Evolutionary conservation across 2,329 filamentous ascomycete species (phyloP), one percentile per base, ranked within the genome.

Genomic region (Monilinia fructicola): DNA sequence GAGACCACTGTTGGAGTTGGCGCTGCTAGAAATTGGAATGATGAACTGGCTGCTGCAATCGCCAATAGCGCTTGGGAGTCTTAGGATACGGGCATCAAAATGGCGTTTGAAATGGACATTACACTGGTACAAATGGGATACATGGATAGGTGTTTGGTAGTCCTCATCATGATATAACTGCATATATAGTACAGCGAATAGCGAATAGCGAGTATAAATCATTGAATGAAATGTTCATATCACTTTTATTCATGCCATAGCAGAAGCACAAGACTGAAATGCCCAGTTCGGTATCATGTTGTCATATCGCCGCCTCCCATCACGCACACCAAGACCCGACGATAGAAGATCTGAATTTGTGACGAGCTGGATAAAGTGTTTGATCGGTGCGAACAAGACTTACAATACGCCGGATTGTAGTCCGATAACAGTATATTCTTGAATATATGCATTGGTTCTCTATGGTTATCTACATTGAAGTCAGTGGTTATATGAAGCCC

Each of bases 41-140:
- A 44, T 10, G 64, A 46, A 40, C 18, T 61, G 12, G 52, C 56
- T 26, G 28, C 46, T 12, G 54, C 46, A 10, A 60, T 65, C 11
- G 35, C 56, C 4, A 65, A 65, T 26, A 65, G 64, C 46, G 23
- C 64, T 61, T 65, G 54, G 64, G 64, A 65, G 21, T 65, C 56
- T 52, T 65, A 52, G n/a, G 35, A 14, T 26, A 4, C 21, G 7
- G 14, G 4, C 14, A 18, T 38, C 12, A 12, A 12, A 18, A 50
- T 48, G 42, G 44, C 9, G 42, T 40, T 21, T 38, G 10, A 16
- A 6, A 14, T 6, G 18, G 12, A 44, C 42, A 46, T 48, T 48
- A 3, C 3, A 16, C 40, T 26, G 10, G 14, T 26, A 21, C 26
- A 26, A 35, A 38, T 9, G n/a, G 44, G 28, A 38, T 61, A 6